A percentile compares a stretch with the other conserved stretches of the same genome.
phyloP scores from a whole-genome alignment of 176 grass and related monocot species.

The Leersia perrieri region DNA sequence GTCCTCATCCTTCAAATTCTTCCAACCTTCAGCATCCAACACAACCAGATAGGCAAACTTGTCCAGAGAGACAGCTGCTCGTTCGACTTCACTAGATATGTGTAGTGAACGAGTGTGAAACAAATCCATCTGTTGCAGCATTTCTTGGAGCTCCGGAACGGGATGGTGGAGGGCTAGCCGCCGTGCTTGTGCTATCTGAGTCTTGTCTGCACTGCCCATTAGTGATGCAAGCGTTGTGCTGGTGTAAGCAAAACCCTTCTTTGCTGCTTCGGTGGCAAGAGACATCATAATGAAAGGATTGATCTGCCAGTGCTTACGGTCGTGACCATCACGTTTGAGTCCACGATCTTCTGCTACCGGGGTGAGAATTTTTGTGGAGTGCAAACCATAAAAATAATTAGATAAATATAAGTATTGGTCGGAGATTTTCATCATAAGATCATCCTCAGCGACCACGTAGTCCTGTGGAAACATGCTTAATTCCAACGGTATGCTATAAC shows the following conservation, averaged over 20 bases:
- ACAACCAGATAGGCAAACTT: not conserved
- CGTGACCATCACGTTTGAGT: not conserved
- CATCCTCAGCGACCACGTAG: not conserved
- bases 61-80: not conserved
- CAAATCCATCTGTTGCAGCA: not conserved
- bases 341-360: not conserved
- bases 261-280: not conserved
- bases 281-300: not conserved
- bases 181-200: not conserved
- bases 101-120: not conserved
- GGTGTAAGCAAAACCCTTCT: not conserved
- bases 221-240: not conserved
- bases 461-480: not conserved
- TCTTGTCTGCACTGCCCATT: too few species aligned
- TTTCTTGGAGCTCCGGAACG: not conserved
- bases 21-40: slow-evolving; percentile 19
- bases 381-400: too few species aligned
- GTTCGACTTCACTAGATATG: not conserved
- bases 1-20: not conserved
- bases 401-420: too few species aligned
- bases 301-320: not conserved
- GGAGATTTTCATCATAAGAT: not conserved
- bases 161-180: not conserved
- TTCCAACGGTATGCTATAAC: too few species aligned
- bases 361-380: not conserved